A percentile compares a stretch with the other conserved stretches of the same genome.
Evolutionary conservation across 2,329 filamentous ascomycete genomes (phyloP).

Genomic region (Neurospora sp.): DNA sequence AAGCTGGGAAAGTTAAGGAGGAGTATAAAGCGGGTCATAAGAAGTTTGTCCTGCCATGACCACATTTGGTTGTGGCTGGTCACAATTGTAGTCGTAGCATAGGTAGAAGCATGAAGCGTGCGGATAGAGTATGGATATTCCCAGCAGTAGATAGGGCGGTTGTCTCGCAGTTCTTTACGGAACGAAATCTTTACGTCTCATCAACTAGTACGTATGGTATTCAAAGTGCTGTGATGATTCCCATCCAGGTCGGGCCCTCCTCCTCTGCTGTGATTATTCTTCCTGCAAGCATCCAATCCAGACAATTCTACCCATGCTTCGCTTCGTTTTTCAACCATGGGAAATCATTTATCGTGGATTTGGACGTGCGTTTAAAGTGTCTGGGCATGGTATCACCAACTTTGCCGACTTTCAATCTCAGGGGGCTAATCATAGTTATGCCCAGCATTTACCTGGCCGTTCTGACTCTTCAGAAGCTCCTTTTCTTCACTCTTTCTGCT

Average conservation of each 20-base stretch:
- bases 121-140: not conserved
- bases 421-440: too few relatives aligned
- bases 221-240: not conserved
- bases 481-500: too few relatives aligned
- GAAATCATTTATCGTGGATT: too few relatives aligned
- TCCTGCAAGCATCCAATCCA: not conserved
- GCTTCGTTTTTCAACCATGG: too few relatives aligned
- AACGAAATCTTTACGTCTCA: not conserved
- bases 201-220: too few relatives aligned
- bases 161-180: not conserved
- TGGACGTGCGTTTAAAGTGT: too few relatives aligned
- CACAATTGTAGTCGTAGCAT: not conserved
- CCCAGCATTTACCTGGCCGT: too few relatives aligned
- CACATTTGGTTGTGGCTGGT: not conserved
- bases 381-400: too few relatives aligned
- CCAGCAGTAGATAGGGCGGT: not conserved
- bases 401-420: too few relatives aligned
- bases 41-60: not conserved
- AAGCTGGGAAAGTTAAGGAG: not conserved
- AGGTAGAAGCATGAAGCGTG: not conserved
- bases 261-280: not conserved
- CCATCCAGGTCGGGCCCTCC: not conserved
- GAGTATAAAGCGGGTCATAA: not conserved
- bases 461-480: too few relatives aligned
- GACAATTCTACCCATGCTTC: too few relatives aligned